Evolutionary conservation across 2,329 filamentous ascomycete genomes (phyloP).

Genomic region (Penicillium crustosum): DNA sequence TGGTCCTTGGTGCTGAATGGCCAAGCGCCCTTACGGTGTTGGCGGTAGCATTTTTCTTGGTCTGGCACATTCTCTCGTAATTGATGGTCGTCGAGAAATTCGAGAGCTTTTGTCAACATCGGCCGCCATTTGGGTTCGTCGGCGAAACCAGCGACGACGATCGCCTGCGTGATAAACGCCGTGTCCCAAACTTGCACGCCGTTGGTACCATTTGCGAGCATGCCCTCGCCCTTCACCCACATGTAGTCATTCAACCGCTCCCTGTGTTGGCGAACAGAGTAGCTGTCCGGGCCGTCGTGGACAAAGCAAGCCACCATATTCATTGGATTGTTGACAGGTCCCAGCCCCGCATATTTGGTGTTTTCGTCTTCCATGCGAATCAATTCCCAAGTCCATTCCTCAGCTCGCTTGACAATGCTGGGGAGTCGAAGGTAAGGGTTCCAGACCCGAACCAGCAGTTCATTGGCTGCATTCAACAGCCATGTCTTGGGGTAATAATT

Average conservation of each 20-base stretch:
- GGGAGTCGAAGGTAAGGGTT: slow-evolving; percentile 71
- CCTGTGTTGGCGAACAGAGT: slow-evolving; percentile 71
- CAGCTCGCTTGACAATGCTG: slow-evolving; percentile 66
- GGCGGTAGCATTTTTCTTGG: slow-evolving; percentile 79
- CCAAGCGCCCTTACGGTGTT: slow-evolving; percentile 90
- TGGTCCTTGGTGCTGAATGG: slow-evolving; percentile 90
- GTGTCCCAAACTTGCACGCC: slow-evolving; percentile 99
- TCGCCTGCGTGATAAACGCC: slow-evolving; percentile 80
- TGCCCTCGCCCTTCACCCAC: slow-evolving; percentile 89
- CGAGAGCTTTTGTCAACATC: slow-evolving; percentile 78
- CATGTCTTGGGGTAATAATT: slow-evolving; percentile 93
- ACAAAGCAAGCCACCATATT: slow-evolving; percentile 87
- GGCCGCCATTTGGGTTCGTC: slow-evolving; percentile 72
- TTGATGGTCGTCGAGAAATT: slow-evolving; percentile 87
- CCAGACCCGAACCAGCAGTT: slow-evolving; percentile 76
- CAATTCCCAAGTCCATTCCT: slow-evolving; percentile 77
- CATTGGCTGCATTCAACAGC: slow-evolving; percentile 76
- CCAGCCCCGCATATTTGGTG: slow-evolving; percentile 80
- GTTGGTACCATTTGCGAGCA: slow-evolving; percentile 95
- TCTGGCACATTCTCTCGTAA: slow-evolving; percentile 79
- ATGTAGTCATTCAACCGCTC: slow-evolving; percentile 82
- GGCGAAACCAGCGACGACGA: slow-evolving; percentile 76
- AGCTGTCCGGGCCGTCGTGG: slow-evolving; percentile 72
- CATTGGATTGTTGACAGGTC: slow-evolving; percentile 86
- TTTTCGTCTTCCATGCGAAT: slow-evolving; percentile 92